These are phyloP conservation scores for Silene conica DNA, from an alignment of 148 eudicot species.

Conservation along the genomic window DNA sequence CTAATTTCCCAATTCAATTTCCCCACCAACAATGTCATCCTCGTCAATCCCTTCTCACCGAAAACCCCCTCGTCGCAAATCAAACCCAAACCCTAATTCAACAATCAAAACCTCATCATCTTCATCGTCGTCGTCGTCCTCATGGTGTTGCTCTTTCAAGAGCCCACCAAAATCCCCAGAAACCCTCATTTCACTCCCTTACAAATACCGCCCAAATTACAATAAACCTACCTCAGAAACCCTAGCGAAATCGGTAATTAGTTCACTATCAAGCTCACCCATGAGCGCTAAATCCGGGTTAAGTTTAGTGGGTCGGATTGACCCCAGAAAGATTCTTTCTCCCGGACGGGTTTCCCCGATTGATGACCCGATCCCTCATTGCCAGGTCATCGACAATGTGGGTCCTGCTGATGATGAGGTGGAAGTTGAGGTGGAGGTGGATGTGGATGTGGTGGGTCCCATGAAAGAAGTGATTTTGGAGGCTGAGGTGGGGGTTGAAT, in stretches of 20 bases:
- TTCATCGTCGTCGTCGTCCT: constrained; percentile 16
- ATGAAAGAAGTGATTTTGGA: background rate
- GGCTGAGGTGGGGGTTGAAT: constrained; percentile 15
- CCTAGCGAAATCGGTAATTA: constrained; percentile 29
- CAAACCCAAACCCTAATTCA: background rate
- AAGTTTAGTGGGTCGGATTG: constrained; percentile 47
- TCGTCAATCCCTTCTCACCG: constrained; percentile 15
- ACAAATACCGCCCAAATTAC: constrained; percentile 18
- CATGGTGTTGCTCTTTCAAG: constrained; percentile 86
- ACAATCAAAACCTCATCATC: background rate
- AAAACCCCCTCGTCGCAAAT: constrained; percentile 37
- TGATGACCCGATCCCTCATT: constrained; percentile 34
- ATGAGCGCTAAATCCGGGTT: constrained; percentile 43
- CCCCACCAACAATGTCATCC: constrained; percentile 19
- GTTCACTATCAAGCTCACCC: constrained; percentile 52
- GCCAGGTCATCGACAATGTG: constrained; percentile 11
- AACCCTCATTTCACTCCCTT: constrained; percentile 25
- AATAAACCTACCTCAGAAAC: constrained; percentile 26
- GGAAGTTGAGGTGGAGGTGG: constrained; percentile 12
- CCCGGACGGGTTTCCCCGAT: constrained; percentile 94
- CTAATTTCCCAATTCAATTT: constrained; percentile 12
- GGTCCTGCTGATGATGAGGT: constrained; percentile 10
- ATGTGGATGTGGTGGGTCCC: constrained; percentile 1
- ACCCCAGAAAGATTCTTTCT: constrained; percentile 72
- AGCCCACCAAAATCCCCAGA: constrained; percentile 61